Conservation (phyloP, 164 flowering plant genomes). For the Dillenia turbinata region DNA sequence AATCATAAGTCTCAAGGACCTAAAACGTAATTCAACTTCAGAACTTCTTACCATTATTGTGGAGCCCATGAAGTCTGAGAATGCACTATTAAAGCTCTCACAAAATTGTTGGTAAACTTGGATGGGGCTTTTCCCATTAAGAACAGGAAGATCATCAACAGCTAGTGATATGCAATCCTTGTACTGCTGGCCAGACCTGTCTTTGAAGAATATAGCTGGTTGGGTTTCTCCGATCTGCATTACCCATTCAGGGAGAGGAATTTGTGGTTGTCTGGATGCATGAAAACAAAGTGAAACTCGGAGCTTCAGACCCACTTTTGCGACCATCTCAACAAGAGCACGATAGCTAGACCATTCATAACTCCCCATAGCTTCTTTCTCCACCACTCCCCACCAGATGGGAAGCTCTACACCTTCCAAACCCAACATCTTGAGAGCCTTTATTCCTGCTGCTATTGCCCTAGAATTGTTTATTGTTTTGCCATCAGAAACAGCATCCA, state of each 20-base stretch:
- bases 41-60: constrained; percentile 65
- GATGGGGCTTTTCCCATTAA: constrained; percentile 71
- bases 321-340: constrained; percentile 73
- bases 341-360: constrained; percentile 83
- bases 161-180: constrained; percentile 68
- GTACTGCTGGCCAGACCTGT: constrained; percentile 52
- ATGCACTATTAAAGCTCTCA: constrained; percentile 71
- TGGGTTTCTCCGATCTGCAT: constrained; percentile 52
- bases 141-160: constrained; percentile 74
- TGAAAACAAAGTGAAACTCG: constrained; percentile 81
- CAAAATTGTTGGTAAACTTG: constrained; percentile 64
- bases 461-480: constrained; percentile 50
- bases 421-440: constrained; percentile 84
- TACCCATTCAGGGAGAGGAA: constrained; percentile 81
- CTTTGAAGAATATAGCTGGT: constrained; percentile 57
- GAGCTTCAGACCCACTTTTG: constrained; percentile 70
- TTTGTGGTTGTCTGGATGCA: constrained; percentile 35
- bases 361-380: constrained; percentile 68
- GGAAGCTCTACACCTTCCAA: constrained; percentile 94
- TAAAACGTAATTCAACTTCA: not conserved
- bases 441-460: constrained; percentile 77
- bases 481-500: constrained; percentile 64
- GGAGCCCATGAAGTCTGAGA: constrained; percentile 61
- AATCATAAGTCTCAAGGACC: not conserved
- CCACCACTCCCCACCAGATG: constrained; percentile 90